These are phyloP conservation scores for Diaporthe ilicicola DNA, from an alignment of 2,329 filamentous ascomycete genomes.

Conservation along the genomic window DNA sequence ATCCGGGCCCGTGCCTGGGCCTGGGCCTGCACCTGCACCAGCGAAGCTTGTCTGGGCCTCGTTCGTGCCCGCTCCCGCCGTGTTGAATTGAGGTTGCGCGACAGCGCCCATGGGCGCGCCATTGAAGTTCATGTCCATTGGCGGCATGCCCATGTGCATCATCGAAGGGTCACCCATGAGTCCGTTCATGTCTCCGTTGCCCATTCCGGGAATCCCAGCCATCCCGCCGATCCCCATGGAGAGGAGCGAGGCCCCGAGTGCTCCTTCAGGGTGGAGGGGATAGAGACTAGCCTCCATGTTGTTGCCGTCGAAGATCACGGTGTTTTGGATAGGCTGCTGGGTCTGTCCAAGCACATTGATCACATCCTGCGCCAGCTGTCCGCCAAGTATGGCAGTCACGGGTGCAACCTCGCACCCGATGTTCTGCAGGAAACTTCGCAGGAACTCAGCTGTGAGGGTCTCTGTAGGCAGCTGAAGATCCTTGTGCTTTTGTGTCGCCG, in stretches of 20 bases:
- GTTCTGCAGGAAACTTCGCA: constrained; percentile 87
- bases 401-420: constrained; percentile 85
- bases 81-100: constrained; percentile 18
- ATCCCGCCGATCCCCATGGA: constrained; percentile 19
- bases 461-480: constrained; percentile 75
- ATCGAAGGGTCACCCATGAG: constrained; percentile 31
- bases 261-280: constrained; percentile 76
- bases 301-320: constrained; percentile 90
- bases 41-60: constrained; percentile 2
- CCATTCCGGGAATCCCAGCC: constrained; percentile 22
- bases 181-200: constrained; percentile 33
- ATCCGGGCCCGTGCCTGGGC: neutral
- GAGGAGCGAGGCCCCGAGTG: constrained; percentile 59
- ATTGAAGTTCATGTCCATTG: constrained; percentile 29
- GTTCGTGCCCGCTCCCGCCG: neutral
- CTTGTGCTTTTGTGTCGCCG: constrained; percentile 81
- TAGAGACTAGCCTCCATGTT: constrained; percentile 81
- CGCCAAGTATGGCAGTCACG: constrained; percentile 88
- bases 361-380: constrained; percentile 91
- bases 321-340: constrained; percentile 96
- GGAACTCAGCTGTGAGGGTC: constrained; percentile 74
- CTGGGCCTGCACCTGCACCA: neutral
- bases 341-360: constrained; percentile 93
- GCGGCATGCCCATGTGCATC: constrained; percentile 31
- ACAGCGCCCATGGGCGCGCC: constrained; percentile 8